Base-by-base conservation (phyloP, 202 grass and related monocot genomes). In the Setaria viridis region DNA sequence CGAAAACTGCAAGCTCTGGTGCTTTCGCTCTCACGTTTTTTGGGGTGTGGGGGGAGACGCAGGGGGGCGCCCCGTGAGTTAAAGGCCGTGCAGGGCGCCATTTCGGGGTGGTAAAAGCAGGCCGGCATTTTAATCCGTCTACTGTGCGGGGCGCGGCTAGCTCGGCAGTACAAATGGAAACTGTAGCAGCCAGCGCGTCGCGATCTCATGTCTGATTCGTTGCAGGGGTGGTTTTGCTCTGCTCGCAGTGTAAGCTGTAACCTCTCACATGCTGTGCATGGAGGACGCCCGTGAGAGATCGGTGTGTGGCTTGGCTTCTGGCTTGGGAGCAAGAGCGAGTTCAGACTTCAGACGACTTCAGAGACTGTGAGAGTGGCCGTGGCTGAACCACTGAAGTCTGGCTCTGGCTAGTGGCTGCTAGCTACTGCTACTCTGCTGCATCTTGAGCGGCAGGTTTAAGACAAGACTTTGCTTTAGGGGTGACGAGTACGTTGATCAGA, bases 1-100 rank as follows among this genome's bases (percentile, higher is more conserved):
- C 84, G 0, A 10, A 90, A 90, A 90, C 84, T 14, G 88, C 88
- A 90, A 87, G 32, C 62, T 63, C 78, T 35, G 83, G 35, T 5
- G 77, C 82, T 80, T 76, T 80, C 25, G 68, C 39, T 33, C 70
- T 55, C 82, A 53, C 34, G 45, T 46, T 54, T 33, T 76, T 54
- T 46, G n/a, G 42, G 33, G 5, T 12, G 76, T 25, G 50, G 15
- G 17, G 35, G 16, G 17, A 41, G 39, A 6, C 39, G 39, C 39
- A 41, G 39, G 39, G 0, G 53, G 53, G 55, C 7, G 7, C 73
- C 79, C 70, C 59, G 70, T 51, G 55, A 83, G 66, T 83, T 56
- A 5, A 75, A 79, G 50, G 46, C 73, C 25, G 49, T 57, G 79
- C 78, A 83, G 80, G 67, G 67, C 74, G 58, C 81, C 81, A 46